Evolutionary conservation across 169 alveolate genomes (phyloP), one percentile per base, ranked within the genome.

Genomic region (Cryptosporidium tyzzeri): DNA sequence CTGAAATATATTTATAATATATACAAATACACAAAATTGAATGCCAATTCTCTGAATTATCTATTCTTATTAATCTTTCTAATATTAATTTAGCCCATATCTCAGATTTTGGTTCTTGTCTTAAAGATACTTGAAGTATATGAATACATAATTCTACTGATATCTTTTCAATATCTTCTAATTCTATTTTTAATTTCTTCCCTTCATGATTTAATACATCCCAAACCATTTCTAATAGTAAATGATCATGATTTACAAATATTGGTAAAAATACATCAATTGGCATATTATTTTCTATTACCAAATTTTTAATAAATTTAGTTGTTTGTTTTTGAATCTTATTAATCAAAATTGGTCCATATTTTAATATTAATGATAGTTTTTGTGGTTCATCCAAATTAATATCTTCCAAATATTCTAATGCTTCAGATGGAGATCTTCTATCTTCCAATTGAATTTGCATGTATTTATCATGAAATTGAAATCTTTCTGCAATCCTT

Each of bases 1-100:
- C 89, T 1, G 48, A 62, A 44, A 45, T 58, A 65, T 80, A 80
- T 21, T 44, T 41, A 44, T 80, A 80, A 48, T 80, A 44, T 18
- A 59, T 80, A 39, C 89, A 80, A 39, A 80, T 80, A 41, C 89
- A 80, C 33, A 80, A 39, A 37, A 80, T 65, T 14, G 89, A 80
- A 62, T 80, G 74, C 89, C 89, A 80, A 37, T 80, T 80, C 33
- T 59, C 73, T n/a, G 75, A 80, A 48, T 80, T 80, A 44, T 80
- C 67, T 14, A 80, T 59, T 29, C 75, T 80, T 12, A 59, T 80
- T 18, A 80, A 37, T 41, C 89, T 59, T 48, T 80, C 89, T 31
- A 80, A 26, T 29, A 80, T 59, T 48, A 44, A 7, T 44, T 80
- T 59, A 3, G 89, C 65, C 89, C 89, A 80, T 8, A 23, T 65